These are phyloP conservation scores for Hordeum marinum DNA, from an alignment of 176 grass and related monocot species.

Conservation along the genomic window DNA sequence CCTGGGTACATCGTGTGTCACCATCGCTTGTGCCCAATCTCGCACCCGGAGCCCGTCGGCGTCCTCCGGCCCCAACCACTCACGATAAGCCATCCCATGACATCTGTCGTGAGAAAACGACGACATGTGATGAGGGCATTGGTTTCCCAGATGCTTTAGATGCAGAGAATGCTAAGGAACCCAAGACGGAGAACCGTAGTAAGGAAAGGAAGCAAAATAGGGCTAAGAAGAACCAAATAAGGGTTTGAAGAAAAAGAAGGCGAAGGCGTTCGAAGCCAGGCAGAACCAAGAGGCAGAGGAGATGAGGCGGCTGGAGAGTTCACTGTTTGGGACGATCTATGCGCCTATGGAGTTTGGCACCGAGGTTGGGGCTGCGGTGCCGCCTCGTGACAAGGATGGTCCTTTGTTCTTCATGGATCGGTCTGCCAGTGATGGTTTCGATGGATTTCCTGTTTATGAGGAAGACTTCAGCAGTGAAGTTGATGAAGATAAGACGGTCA, in stretches of 20 bases:
- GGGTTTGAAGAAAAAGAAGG: conserved; percentile 45
- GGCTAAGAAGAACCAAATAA: conserved; percentile 22
- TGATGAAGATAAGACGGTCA: background rate
- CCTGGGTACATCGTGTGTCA: too few species aligned
- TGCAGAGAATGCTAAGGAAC: conserved; percentile 18
- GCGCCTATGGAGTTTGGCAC: conserved; percentile 44
- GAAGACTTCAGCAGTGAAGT: conserved; percentile 21
- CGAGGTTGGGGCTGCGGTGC: conserved; percentile 5
- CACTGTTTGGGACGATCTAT: conserved; percentile 54
- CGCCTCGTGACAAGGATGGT: background rate
- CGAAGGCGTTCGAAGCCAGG: conserved; percentile 9
- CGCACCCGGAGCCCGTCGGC: too few species aligned
- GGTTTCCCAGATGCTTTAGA: background rate
- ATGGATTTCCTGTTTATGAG: conserved; percentile 45
- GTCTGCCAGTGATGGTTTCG: conserved; percentile 19
- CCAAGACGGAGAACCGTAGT: conserved; percentile 6
- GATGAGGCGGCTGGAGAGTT: conserved; percentile 60
- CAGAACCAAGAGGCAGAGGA: conserved; percentile 31
- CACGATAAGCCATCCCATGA: too few species aligned
- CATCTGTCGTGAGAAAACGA: too few species aligned
- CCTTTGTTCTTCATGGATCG: conserved; percentile 62
- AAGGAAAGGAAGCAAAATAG: conserved; percentile 44
- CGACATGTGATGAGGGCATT: background rate
- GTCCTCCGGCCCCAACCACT: too few species aligned
- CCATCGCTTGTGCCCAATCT: too few species aligned